phyloP scores from a whole-genome alignment of 352 stramenopile genomes.

The Salisapilia sapeloensis region DNA sequence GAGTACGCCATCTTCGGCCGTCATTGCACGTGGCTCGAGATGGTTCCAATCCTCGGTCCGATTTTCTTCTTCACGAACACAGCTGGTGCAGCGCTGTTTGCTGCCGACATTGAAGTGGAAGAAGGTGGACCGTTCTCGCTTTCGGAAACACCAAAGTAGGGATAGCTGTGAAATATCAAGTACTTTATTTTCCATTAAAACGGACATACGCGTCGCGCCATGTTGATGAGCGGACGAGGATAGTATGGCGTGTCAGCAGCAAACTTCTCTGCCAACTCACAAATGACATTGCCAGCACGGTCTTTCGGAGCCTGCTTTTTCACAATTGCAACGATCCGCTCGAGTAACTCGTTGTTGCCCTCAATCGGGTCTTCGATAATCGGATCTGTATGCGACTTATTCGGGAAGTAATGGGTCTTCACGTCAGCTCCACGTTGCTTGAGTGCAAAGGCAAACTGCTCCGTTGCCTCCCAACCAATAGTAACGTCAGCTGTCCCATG shows the following conservation, averaged over 20 bases:
- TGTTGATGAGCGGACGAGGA: constrained; percentile 21
- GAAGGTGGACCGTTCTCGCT: too few relatives aligned
- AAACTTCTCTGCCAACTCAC: constrained; percentile 11
- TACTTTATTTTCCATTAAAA: constrained; percentile 19
- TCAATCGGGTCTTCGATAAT: constrained; percentile 81
- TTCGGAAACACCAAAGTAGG: constrained; percentile 2
- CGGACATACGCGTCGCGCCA: constrained; percentile 34
- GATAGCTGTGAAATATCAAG: too few relatives aligned
- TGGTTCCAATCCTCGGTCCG: constrained; percentile 42
- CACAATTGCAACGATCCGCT: constrained; percentile 31
- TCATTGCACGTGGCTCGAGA: constrained; percentile 53
- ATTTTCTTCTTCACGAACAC: constrained; percentile 63
- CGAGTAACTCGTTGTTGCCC: constrained; percentile 40
- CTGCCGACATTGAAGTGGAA: constrained; percentile 43
- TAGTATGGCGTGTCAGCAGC: constrained; percentile 22
- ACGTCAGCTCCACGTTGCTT: constrained; percentile 20
- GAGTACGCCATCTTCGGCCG: constrained; percentile 57
- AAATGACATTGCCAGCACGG: constrained; percentile 10
- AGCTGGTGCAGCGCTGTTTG: constrained; percentile 44
- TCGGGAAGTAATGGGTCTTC: constrained; percentile 46
- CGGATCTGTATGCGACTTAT: constrained; percentile 84
- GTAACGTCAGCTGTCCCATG: constrained; percentile 52
- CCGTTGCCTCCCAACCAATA: constrained; percentile 30
- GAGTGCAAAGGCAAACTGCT: constrained; percentile 32
- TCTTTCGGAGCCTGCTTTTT: constrained; percentile 20